Base-by-base conservation (phyloP, 257 asterid species). In the Ocimum tenuiflorum region DNA sequence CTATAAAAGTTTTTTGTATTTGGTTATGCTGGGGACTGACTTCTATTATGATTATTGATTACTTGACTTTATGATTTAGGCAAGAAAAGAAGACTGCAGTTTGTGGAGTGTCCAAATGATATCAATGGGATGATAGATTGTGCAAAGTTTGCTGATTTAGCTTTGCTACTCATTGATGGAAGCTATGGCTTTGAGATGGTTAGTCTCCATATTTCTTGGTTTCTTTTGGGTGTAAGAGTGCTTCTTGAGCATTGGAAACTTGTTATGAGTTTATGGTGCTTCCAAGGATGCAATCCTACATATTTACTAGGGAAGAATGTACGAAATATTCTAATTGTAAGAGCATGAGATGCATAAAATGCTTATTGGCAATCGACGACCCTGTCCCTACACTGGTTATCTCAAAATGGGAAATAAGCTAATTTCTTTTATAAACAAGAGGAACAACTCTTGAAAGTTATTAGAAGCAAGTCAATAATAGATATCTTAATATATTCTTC, bases 121-220 rank as follows among this genome's bases (percentile, higher is more conserved):
- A 94, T 94, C 68, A 94, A 90, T 79, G 94, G 97, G 74, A 94
- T 94, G 99, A 94, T 94, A 68, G 99, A 94, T 80, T 91, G 91
- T 80, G 99, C 97, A 14, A 94, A 90, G 73, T 67, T 83, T 74
- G 97, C 96, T 72, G 97, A 94, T 82, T 75, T 94, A 42, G 97
- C 97, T 57, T 81, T 94, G 80, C 95, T 94, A 47, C 94, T 94
- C 55, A 88, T 94, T 68, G 99, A 94, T 59, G 97, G 97, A 72
- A 90, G 95, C 84, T 94, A 90, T 85, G 99, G 99, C 22, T 94
- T 94, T 82, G 99, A 94, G 80, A 89, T 94, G 97, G 99, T 94
- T 76, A 81, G 85, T 13, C 52, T 69, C 69, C 46, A 14, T 60
- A 13, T 31, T 10, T 33, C 23, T 50, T 15, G 7, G 19, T 19